Evolutionary conservation across 495 filamentous ascomycete species (phyloP).

Genomic region (Chaetomidium leptoderma): DNA sequence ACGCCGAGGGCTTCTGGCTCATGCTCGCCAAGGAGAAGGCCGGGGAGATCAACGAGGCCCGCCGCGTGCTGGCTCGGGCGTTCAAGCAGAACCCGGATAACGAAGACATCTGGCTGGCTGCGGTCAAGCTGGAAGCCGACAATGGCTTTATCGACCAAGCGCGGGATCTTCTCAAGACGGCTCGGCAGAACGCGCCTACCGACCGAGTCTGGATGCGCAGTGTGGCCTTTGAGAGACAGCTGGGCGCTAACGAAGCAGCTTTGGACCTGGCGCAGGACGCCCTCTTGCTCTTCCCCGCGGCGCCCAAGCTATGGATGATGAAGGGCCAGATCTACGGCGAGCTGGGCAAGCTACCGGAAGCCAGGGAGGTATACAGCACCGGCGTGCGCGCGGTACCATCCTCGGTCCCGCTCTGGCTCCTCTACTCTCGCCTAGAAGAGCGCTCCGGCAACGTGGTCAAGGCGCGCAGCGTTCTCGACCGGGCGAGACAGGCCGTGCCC

Average conservation of each 20-base stretch:
- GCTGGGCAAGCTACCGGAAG: slow-evolving; percentile 69
- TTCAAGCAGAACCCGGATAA: slow-evolving; percentile 93
- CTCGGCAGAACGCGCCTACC: slow-evolving; percentile 80
- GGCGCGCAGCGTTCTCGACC: slow-evolving; percentile 86
- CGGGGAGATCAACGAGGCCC: slow-evolving; percentile 78
- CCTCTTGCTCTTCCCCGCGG: slow-evolving; percentile 78
- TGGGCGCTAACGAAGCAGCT: slow-evolving; percentile 71
- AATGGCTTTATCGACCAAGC: slow-evolving; percentile 76
- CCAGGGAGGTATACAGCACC: slow-evolving; percentile 83
- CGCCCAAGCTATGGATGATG: slow-evolving; percentile 94
- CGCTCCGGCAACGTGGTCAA: slow-evolving; percentile 78
- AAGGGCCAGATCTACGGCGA: slow-evolving; percentile 96
- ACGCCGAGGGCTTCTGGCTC: slow-evolving; percentile 90
- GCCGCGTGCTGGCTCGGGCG: slow-evolving; percentile 74
- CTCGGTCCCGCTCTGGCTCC: slow-evolving; percentile 81
- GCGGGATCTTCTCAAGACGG: slow-evolving; percentile 70
- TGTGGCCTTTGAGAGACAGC: slow-evolving; percentile 83
- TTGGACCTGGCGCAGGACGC: slow-evolving; percentile 84
- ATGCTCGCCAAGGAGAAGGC: slow-evolving; percentile 89
- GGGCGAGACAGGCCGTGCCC: slow-evolving; percentile 77
- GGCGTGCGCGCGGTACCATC: slow-evolving; percentile 83
- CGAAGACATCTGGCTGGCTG: slow-evolving; percentile 94
- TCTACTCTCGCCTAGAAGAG: slow-evolving; percentile 85
- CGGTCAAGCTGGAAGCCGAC: slow-evolving; percentile 91
- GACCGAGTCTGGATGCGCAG: slow-evolving; percentile 96